These are phyloP conservation scores for Ogataea methanolica DNA, from an alignment of 805 yeast species.

Conservation along the genomic window DNA sequence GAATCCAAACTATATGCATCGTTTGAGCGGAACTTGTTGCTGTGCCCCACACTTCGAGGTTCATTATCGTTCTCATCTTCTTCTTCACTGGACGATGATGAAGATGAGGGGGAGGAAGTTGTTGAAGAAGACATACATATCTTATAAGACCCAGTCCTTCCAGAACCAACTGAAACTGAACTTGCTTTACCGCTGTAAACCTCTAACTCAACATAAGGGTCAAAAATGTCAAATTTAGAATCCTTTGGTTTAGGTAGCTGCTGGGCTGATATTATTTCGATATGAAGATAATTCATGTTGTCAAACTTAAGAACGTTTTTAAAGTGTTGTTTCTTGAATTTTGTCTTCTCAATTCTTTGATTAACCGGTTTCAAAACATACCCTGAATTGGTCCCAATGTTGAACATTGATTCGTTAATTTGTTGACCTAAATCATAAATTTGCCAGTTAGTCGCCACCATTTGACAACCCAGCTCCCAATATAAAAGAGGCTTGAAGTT, in stretches of 20 bases:
- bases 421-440: conserved; percentile 87
- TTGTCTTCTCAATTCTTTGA: conserved; percentile 12
- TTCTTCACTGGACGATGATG: no score
- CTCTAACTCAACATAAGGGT: conserved; percentile 62
- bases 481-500: conserved; percentile 76
- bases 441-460: conserved; percentile 98
- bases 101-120: neutral
- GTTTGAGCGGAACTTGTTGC: neutral
- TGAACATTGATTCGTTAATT: conserved; percentile 78
- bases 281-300: conserved; percentile 20
- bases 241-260: conserved; percentile 71
- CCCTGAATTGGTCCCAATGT: conserved; percentile 56
- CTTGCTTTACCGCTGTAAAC: conserved; percentile 39
- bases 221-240: conserved; percentile 39
- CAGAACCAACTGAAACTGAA: conserved; percentile 10
- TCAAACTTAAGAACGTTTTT: conserved; percentile 18
- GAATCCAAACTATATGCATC: conserved; percentile 2
- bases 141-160: conserved; percentile 7
- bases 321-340: conserved; percentile 13
- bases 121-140: neutral
- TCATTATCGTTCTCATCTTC: neutral
- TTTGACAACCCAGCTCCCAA: conserved; percentile 85
- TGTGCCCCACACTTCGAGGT: neutral
- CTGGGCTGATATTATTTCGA: conserved; percentile 74
- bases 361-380: conserved; percentile 69